Base-by-base conservation (phyloP, 208 protist genomes). In the Trypanosoma melophagium region DNA sequence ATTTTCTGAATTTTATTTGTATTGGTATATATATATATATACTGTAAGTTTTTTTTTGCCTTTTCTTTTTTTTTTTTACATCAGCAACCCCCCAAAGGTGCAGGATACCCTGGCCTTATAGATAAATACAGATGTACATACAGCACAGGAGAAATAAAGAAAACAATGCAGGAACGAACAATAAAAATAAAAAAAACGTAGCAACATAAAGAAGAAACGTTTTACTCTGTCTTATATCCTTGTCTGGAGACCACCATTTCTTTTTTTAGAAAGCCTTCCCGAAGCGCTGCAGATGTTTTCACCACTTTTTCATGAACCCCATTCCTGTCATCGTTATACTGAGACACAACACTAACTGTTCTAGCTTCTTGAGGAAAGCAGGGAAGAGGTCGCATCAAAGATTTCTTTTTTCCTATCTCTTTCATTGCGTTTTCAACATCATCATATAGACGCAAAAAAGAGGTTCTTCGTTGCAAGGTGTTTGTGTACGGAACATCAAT, bases 401-500 rank as follows among this genome's bases (percentile, higher is more conserved):
- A 8, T 14, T n/a, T 25, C 2, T 54, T 52, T 54, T 59, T 67
- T 38, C 60, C 65, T 19, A 69, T 24, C 55, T 25, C 40, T 40
- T 25, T 66, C 19, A 68, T 16, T 41, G 63, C 17, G 24, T 55
- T 40, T 50, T 69, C 58, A 31, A 40, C 28, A 55, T 25, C 28
- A 35, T 35, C 52, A 49, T 66, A 22, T 21, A 49, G 9, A 52
- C n/a, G 10, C 3, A 45, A 55, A 19, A 28, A 67, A 31, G 24
- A 54, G 21, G 13, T 10, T 52, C 61, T 73, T 12, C 54, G 3
- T 9, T 60, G 54, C 10, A 87, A 40, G 12, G 75, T 70, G 38
- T 72, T 70, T 14, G 64, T 52, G 47, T 84, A 87, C 14, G 82
- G 82, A 38, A 87, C 82, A 56, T 87, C 82, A 53, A 79, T 69